These are phyloP conservation scores for Prinsepia uniflora DNA, from an alignment of 306 rosid genomes.

Conservation along the genomic window DNA sequence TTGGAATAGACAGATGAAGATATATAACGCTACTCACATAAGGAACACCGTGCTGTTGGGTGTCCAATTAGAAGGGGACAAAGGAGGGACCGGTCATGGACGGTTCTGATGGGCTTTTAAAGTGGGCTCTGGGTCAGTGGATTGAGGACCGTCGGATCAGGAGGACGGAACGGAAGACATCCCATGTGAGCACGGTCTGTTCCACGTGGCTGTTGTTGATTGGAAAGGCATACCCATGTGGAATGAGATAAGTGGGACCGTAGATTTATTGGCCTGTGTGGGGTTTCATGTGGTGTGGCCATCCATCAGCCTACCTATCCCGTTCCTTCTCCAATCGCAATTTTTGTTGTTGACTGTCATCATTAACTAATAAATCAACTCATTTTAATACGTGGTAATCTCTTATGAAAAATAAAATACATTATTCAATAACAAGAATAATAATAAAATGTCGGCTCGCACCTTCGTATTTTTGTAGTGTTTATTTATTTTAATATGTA, in stretches of 20 bases:
- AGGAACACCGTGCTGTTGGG: constrained; percentile 32
- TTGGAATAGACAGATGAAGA: constrained; percentile 25
- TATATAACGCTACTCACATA: constrained; percentile 29
- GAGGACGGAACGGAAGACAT: constrained; percentile 16
- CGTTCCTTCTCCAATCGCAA: neutral
- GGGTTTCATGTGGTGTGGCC: constrained; percentile 22
- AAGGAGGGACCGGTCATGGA: constrained; percentile 27
- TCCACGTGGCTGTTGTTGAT: constrained; percentile 45
- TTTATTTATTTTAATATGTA: too few relatives aligned
- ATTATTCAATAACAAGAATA: neutral
- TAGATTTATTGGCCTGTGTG: constrained; percentile 20
- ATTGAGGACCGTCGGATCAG: constrained; percentile 43
- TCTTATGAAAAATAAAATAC: neutral
- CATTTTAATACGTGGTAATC: neutral
- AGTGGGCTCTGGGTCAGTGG: constrained; percentile 12
- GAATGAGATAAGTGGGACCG: constrained; percentile 22
- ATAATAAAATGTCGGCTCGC: too few relatives aligned
- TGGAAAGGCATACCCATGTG: constrained; percentile 45
- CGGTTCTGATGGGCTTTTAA: constrained; percentile 31
- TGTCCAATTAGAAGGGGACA: constrained; percentile 47
- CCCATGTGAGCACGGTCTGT: constrained; percentile 42
- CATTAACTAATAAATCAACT: neutral
- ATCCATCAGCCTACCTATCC: neutral
- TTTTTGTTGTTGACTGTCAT: neutral
- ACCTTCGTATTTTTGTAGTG: too few relatives aligned